Percentiles rank a stretch among this genome's conserved stretches.
These are phyloP conservation scores for Skeletonema tropicum DNA, from an alignment of 108 stramenopile genomes.

Conservation along the genomic window DNA sequence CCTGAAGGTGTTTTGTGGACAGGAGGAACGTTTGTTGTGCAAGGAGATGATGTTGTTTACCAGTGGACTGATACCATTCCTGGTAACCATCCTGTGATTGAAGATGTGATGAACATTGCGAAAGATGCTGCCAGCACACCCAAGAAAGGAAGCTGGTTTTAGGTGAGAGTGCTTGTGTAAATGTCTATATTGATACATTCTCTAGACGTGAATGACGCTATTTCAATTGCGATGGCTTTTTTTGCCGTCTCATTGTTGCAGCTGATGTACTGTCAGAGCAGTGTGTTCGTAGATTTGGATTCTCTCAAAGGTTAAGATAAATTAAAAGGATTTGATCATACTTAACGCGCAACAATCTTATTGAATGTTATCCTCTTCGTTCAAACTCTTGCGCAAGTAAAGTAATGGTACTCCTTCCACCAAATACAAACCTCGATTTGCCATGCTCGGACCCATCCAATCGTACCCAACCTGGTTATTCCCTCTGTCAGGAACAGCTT, in stretches of 20 bases:
- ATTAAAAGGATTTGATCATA: not conserved
- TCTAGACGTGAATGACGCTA: conserved; percentile 5
- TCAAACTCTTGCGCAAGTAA: conserved; percentile 41
- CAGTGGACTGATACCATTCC: conserved; percentile 82
- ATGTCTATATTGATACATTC: not conserved
- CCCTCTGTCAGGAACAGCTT: conserved; percentile 40
- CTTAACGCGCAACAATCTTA: not conserved
- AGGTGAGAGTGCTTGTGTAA: not conserved
- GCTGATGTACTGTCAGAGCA: conserved; percentile 1
- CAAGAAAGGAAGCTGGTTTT: conserved; percentile 5
- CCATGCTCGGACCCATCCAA: conserved; percentile 56
- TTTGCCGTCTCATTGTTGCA: not conserved
- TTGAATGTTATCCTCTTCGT: not conserved
- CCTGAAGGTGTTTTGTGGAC: conserved; percentile 84
- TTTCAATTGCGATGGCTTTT: not conserved
- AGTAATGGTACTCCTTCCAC: conserved; percentile 63
- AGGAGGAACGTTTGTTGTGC: conserved; percentile 87
- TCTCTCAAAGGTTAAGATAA: not conserved
- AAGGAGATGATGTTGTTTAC: conserved; percentile 70
- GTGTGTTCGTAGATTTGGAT: not conserved
- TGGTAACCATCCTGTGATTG: conserved; percentile 82
- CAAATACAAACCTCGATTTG: conserved; percentile 49
- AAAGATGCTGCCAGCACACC: conserved; percentile 46
- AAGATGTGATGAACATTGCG: conserved; percentile 56
- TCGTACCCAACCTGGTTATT: conserved; percentile 28